Percentiles rank a stretch among this genome's conserved stretches.
Conservation (phyloP, 352 stramenopile genomes). For the Phytopythium sindhum region DNA sequence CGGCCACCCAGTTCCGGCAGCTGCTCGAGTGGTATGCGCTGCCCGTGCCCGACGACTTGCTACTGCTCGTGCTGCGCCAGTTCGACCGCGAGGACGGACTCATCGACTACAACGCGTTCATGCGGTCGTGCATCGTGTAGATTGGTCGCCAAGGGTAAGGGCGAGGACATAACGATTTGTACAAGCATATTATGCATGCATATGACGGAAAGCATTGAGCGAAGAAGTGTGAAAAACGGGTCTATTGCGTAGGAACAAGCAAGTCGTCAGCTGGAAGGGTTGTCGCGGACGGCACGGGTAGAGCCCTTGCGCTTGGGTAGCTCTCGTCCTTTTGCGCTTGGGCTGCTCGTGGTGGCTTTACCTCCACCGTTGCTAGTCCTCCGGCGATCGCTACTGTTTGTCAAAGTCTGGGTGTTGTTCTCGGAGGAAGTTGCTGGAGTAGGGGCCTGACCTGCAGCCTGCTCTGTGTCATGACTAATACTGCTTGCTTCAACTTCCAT, state of each 20-base stretch:
- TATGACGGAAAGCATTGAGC: background rate
- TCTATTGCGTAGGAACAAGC: background rate
- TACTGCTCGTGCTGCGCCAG: conserved; percentile 53
- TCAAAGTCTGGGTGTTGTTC: background rate
- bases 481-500: background rate
- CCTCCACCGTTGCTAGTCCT: background rate
- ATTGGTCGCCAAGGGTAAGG: background rate
- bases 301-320: background rate
- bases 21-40: conserved; percentile 74
- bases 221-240: background rate
- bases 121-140: conserved; percentile 52
- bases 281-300: background rate
- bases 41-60: conserved; percentile 40
- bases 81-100: conserved; percentile 63
- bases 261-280: background rate
- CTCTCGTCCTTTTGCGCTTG: background rate
- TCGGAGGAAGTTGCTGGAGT: too few species aligned
- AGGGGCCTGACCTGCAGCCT: background rate
- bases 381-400: background rate
- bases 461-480: background rate
- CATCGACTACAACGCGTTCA: conserved; percentile 77
- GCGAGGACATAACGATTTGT: background rate
- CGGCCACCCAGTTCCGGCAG: conserved; percentile 60
- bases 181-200: background rate
- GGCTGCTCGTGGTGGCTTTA: background rate